phyloP scores from a whole-genome alignment of 2,329 filamentous ascomycete genomes.

The Fusarium tricinctum region DNA sequence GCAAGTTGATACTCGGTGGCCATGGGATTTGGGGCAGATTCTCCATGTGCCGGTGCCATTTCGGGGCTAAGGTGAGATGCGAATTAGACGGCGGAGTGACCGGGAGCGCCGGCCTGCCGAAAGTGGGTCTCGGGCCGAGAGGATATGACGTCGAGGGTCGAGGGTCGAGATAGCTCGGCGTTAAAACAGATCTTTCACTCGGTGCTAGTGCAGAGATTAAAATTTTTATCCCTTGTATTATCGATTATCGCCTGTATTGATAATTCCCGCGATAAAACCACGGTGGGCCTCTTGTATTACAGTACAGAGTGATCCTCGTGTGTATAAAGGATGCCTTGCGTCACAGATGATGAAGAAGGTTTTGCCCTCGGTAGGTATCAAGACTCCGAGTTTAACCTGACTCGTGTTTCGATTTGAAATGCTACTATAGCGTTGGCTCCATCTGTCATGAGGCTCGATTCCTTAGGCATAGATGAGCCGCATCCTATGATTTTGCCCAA shows the following conservation, averaged over 20 bases:
- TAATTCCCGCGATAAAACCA: constrained; percentile 1
- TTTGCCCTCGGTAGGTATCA: constrained; percentile 8
- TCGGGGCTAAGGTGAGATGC: constrained; percentile 32
- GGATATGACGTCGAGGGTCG: constrained; percentile 33
- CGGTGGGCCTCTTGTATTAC: background rate
- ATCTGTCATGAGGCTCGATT: constrained; percentile 26
- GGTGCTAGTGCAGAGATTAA: constrained; percentile 2
- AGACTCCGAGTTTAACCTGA: constrained; percentile 9
- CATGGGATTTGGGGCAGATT: constrained; percentile 5
- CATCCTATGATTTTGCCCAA: background rate
- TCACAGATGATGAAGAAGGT: constrained; percentile 3
- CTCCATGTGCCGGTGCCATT: constrained; percentile 29
- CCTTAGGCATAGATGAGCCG: background rate
- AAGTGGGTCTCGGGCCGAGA: constrained; percentile 38
- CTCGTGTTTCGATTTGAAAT: constrained; percentile 7
- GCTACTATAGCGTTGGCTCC: background rate
- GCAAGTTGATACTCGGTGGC: background rate
- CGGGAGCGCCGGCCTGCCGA: constrained; percentile 35
- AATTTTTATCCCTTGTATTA: constrained; percentile 1
- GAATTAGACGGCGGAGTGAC: constrained; percentile 22
- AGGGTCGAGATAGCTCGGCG: constrained; percentile 17
- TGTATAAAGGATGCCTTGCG: constrained; percentile 33
- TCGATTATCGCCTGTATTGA: background rate
- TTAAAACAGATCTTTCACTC: constrained; percentile 16
- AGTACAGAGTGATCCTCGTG: no score